phyloP scores from a whole-genome alignment of 1,284 basidiomycete genomes.

The Leccinum subrobustum region DNA sequence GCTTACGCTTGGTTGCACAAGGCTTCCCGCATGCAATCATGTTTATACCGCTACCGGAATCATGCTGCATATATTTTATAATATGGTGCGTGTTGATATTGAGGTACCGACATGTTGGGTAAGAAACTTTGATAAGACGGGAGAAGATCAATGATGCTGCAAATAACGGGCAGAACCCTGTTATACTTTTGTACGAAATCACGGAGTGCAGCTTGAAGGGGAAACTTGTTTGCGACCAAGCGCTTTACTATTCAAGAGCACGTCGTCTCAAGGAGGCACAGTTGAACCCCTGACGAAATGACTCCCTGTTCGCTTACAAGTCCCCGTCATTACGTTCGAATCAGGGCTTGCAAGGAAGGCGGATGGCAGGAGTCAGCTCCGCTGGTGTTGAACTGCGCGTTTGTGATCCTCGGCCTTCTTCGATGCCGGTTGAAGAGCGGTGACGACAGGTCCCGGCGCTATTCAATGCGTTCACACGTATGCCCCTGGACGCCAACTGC shows the following conservation, averaged over 20 bases:
- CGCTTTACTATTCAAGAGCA: slow-evolving; percentile 14
- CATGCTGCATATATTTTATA: neutral
- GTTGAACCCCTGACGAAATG: neutral
- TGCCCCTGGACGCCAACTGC: slow-evolving; percentile 57
- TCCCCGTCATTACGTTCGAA: slow-evolving; percentile 39
- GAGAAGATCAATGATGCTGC: slow-evolving; percentile 3
- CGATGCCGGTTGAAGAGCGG: slow-evolving; percentile 48
- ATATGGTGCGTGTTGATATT: neutral
- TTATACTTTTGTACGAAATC: slow-evolving; percentile 1
- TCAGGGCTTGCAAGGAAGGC: slow-evolving; percentile 45
- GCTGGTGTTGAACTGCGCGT: slow-evolving; percentile 54
- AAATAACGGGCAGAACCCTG: neutral
- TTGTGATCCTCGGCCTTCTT: slow-evolving; percentile 31
- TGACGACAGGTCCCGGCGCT: slow-evolving; percentile 54
- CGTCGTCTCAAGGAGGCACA: slow-evolving; percentile 7
- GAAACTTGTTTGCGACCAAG: neutral
- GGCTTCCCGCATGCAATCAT: neutral
- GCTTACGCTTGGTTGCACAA: slow-evolving; percentile 1
- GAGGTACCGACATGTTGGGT: slow-evolving; percentile 6
- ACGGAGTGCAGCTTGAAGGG: neutral
- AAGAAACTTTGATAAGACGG: slow-evolving; percentile 6
- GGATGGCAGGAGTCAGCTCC: slow-evolving; percentile 53
- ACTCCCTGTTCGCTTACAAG: slow-evolving; percentile 33
- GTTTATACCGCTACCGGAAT: neutral
- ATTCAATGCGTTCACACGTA: slow-evolving; percentile 51